Conservation (phyloP, 163 green algal species). For the Scenedesmus sp. region DNA sequence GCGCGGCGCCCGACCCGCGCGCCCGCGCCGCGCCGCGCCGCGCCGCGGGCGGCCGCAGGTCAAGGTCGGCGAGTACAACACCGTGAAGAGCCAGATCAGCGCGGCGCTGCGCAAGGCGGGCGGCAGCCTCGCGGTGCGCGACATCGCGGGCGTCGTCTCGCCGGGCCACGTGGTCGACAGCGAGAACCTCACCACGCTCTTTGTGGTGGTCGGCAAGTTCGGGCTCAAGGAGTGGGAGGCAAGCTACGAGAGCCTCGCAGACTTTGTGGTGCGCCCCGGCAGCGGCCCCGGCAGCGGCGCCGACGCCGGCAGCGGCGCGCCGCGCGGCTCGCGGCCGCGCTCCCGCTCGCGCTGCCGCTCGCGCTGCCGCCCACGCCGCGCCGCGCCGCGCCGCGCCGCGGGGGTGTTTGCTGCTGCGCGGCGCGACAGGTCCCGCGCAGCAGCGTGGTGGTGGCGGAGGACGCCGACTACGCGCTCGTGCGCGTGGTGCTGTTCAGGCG, state of each 20-base stretch:
- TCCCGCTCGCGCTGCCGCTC: background rate
- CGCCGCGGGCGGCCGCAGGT: constrained; percentile 64
- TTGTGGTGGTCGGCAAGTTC: constrained; percentile 89
- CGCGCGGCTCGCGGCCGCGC: background rate
- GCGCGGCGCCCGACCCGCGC: too few relatives aligned
- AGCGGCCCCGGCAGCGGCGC: background rate
- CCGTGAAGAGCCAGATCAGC: constrained; percentile 81
- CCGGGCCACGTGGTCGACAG: constrained; percentile 80
- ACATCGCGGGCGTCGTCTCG: constrained; percentile 68
- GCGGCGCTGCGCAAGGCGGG: constrained; percentile 83
- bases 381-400: background rate
- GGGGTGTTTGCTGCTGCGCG: background rate
- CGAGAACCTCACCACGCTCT: constrained; percentile 94
- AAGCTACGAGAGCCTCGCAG: constrained; percentile 89
- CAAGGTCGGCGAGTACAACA: constrained; percentile 89
- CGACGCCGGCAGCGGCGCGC: background rate
- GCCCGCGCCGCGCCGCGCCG: too few relatives aligned
- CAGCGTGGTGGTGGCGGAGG: constrained; percentile 77
- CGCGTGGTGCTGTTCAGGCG: constrained; percentile 91
- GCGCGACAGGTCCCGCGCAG: constrained; percentile 84
- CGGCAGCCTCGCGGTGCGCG: constrained; percentile 88
- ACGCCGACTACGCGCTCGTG: constrained; percentile 92
- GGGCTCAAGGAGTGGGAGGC: constrained; percentile 82
- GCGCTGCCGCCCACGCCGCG: background rate
- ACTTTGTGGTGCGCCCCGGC: constrained; percentile 85